These are phyloP conservation scores for Cornus kousa DNA, from an alignment of 148 eudicot genomes.

Conservation along the genomic window DNA sequence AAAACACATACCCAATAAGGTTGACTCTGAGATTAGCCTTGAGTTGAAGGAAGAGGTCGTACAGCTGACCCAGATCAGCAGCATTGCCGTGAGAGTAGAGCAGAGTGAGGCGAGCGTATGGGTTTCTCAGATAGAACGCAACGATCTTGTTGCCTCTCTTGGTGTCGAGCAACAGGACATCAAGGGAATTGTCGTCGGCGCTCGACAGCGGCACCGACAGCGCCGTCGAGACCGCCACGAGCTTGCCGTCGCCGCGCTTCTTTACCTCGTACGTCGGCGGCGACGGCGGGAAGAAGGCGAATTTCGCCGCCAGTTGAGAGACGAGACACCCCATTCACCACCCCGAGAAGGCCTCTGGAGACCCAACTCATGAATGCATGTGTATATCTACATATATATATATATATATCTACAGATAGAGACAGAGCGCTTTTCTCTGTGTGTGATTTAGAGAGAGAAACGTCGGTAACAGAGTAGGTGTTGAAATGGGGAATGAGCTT, in stretches of 20 bases:
- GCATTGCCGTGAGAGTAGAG: conserved; percentile 98
- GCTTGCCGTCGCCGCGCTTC: conserved; percentile 59
- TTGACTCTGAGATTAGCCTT: conserved; percentile 95
- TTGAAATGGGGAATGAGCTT: neutral
- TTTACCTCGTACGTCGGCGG: conserved; percentile 88
- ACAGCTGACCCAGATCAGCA: conserved; percentile 95
- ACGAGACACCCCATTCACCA: conserved; percentile 70
- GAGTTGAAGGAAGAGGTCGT: conserved; percentile 91
- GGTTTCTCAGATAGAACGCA: conserved; percentile 75
- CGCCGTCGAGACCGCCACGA: conserved; percentile 59
- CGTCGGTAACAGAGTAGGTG: conserved; percentile 4
- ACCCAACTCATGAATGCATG: conserved; percentile 73
- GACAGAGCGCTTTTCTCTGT: neutral
- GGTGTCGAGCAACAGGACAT: conserved; percentile 66
- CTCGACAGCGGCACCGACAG: conserved; percentile 50
- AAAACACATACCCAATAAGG: conserved; percentile 63
- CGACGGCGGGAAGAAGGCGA: conserved; percentile 92
- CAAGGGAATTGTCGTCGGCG: conserved; percentile 57
- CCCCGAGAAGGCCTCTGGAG: conserved; percentile 12
- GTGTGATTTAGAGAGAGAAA: neutral
- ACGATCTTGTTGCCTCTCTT: conserved; percentile 85
- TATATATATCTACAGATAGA: too few relatives aligned
- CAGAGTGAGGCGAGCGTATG: conserved; percentile 78
- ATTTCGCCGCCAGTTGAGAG: conserved; percentile 81
- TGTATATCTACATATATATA: neutral